Evolutionary conservation across 805 yeast species (phyloP).

Genomic region (Sungouiozyma intestinalis): DNA sequence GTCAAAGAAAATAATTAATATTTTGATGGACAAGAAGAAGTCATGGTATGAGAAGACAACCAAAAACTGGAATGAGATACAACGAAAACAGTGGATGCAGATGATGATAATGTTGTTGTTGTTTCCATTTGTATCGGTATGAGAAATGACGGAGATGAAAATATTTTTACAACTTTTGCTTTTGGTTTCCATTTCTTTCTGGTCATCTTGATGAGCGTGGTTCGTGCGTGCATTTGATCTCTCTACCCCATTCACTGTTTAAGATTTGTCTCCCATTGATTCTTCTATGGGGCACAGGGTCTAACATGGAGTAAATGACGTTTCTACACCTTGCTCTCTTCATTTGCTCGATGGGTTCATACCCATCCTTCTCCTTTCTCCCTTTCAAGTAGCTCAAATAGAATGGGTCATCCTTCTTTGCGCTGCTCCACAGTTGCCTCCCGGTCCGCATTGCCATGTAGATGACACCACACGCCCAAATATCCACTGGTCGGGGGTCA

Average conservation of each 20-base stretch:
- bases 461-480: conserved; percentile 90
- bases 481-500: conserved; percentile 75
- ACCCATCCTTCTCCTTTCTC: conserved; percentile 75
- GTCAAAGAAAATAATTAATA: neutral
- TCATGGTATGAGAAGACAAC: neutral
- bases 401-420: conserved; percentile 72
- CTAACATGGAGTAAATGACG: conserved; percentile 85
- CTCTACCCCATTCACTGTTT: conserved; percentile 93
- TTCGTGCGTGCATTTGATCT: conserved; percentile 57
- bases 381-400: conserved; percentile 64
- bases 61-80: neutral
- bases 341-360: conserved; percentile 79
- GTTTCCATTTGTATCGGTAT: neutral
- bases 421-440: conserved; percentile 82
- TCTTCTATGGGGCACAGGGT: conserved; percentile 81
- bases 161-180: neutral
- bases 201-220: neutral
- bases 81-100: neutral
- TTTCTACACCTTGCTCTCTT: conserved; percentile 85
- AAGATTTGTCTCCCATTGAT: conserved; percentile 81
- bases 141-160: neutral
- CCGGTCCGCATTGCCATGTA: conserved; percentile 95
- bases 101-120: no score
- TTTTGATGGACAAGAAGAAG: neutral
- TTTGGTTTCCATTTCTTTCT: neutral